Evolutionary conservation across 208 protist species (phyloP).

Genomic region (Acanthamoeba lugdunensis): DNA sequence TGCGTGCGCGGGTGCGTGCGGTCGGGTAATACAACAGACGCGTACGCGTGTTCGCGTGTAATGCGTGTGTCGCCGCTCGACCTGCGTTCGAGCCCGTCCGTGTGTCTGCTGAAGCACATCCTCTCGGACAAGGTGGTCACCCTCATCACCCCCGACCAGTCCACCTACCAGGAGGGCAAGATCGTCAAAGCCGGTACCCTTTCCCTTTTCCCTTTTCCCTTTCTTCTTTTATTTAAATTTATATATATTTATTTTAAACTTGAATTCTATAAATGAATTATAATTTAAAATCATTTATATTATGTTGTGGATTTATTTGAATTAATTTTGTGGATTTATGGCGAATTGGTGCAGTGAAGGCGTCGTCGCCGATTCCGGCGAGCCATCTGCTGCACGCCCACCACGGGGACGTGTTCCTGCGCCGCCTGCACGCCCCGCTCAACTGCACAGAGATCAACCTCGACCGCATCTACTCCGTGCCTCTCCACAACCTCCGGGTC

Average conservation of each 20-base stretch:
- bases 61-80: conserved; percentile 53
- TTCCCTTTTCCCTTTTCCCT: neutral
- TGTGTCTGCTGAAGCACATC: conserved; percentile 54
- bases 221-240: neutral
- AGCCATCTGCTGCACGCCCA: conserved; percentile 7
- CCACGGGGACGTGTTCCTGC: conserved; percentile 42
- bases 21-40: neutral
- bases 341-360: neutral
- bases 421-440: conserved; percentile 42
- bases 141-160: conserved; percentile 61
- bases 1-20: no score
- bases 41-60: neutral
- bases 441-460: conserved; percentile 17
- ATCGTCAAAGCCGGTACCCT: neutral
- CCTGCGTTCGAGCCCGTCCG: conserved; percentile 6
- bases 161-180: conserved; percentile 37
- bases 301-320: no score
- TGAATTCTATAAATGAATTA: no score
- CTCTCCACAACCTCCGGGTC: conserved; percentile 27
- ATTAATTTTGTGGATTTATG: no score
- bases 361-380: conserved; percentile 56
- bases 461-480: conserved; percentile 21
- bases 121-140: conserved; percentile 18
- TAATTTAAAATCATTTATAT: no score
- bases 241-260: no score